Evolutionary conservation across 805 yeast genomes (phyloP), one percentile per base, ranked within the genome.

Genomic region (Hanseniaspora jakobsenii): DNA sequence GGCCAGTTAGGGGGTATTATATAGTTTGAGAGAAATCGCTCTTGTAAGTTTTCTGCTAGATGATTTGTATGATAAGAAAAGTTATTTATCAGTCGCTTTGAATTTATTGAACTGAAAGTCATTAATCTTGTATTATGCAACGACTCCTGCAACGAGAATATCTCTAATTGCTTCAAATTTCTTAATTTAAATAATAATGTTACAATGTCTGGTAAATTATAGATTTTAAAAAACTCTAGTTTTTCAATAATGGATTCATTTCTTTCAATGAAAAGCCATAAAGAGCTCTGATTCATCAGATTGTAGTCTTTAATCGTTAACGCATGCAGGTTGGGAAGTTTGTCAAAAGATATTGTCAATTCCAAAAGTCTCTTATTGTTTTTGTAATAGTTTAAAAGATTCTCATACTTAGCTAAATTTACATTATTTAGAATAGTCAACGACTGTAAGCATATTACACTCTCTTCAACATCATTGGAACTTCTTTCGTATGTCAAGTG

Each of bases 111-210:
- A 6, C 28, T 14, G 19, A 42, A 42, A 28, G 12, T 21, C 14
- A 34, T 34, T 16, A 10, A 17, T 35, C 22, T 30, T 23, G 26
- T 6, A 14, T 19, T 6, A 14, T 22, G 13, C n/a, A 32, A 24
- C 6, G 36, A 29, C n/a, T 32, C 32, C n/a, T 42, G 46, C 6
- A 42, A 18, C 2, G 46, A 42, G 16, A 42, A 42, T 7, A 38
- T 42, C 27, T 35, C 28, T 8, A 42, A 29, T 13, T 42, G 28
- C 8, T 5, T 14, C 10, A 42, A 29, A 23, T 42, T 27, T 18
- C 35, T 42, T 7, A 42, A 18, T 28, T 29, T 23, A 16, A 16
- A 31, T 16, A 42, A 35, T 26, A 42, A 23, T 9, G 6, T 42
- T n/a, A 37, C 19, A 2, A 42, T 16, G 7, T 16, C 13, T 3